phyloP scores from a whole-genome alignment of 352 stramenopile species.

The Plasmopara halstedii region DNA sequence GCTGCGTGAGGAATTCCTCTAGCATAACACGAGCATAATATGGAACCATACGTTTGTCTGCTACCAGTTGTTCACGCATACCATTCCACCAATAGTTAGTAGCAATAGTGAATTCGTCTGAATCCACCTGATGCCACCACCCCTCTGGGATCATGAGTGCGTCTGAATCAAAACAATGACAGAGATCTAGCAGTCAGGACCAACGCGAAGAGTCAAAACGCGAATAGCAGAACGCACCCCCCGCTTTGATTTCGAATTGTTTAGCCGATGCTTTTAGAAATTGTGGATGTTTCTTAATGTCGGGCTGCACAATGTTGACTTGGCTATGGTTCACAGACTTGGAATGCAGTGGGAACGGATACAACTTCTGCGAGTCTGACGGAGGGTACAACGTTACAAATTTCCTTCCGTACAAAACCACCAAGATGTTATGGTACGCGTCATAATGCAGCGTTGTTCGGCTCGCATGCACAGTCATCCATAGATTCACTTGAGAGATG shows the following conservation, averaged over 20 bases:
- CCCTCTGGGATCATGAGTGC: constrained; percentile 75
- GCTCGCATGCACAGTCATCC: constrained; percentile 56
- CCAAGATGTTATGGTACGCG: constrained; percentile 71
- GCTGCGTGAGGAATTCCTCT: constrained; percentile 46
- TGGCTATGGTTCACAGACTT: constrained; percentile 73
- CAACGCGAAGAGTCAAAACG: background rate
- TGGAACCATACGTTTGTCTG: constrained; percentile 30
- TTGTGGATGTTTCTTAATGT: constrained; percentile 23
- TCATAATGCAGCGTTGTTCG: constrained; percentile 76
- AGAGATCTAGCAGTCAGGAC: constrained; percentile 2
- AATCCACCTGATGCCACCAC: constrained; percentile 84
- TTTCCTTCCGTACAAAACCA: constrained; percentile 66
- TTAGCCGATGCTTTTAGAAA: constrained; percentile 26
- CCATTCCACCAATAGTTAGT: constrained; percentile 83
- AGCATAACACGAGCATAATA: constrained; percentile 67
- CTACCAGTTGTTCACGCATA: constrained; percentile 39
- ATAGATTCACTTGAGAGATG: constrained; percentile 82
- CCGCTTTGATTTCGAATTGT: constrained; percentile 30
- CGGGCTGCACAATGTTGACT: constrained; percentile 38
- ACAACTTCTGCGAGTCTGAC: constrained; percentile 40
- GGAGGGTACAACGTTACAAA: constrained; percentile 63
- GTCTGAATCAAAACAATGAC: constrained; percentile 24
- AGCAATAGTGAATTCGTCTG: constrained; percentile 63
- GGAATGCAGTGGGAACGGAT: constrained; percentile 56
- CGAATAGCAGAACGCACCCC: constrained; percentile 26